Percentiles rank a stretch among this genome's conserved stretches.
Evolutionary conservation across 768 basidiomycete genomes (phyloP).

Genomic region (Kondoa subrosea): DNA sequence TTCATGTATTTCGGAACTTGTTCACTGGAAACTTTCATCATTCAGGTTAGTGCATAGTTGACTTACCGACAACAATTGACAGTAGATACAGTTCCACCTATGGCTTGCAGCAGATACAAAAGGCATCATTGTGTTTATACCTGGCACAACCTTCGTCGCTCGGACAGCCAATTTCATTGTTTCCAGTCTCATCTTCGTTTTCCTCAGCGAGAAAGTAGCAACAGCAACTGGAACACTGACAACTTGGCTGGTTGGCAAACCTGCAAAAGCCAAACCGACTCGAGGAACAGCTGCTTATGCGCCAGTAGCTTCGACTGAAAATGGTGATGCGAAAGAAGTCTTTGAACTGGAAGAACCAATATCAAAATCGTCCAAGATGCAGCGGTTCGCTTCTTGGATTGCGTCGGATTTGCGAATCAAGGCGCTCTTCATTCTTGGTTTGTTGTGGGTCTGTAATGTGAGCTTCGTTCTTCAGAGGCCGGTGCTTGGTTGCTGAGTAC

Average conservation of each 20-base stretch:
- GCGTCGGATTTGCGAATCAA: neutral
- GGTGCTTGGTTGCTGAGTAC: no score
- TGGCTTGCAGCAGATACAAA: slow-evolving; percentile 75
- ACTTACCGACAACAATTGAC: neutral
- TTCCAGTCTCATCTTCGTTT: slow-evolving; percentile 62
- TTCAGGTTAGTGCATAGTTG: slow-evolving; percentile 51
- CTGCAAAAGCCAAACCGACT: neutral
- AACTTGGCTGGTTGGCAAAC: slow-evolving; percentile 1
- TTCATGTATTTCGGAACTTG: slow-evolving; percentile 73
- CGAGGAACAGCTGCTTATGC: neutral
- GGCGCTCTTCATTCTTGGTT: neutral
- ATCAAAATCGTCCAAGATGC: neutral
- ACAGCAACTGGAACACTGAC: slow-evolving; percentile 41
- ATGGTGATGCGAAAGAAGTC: neutral
- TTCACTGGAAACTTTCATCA: slow-evolving; percentile 77
- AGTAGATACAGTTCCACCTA: slow-evolving; percentile 31
- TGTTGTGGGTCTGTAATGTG: neutral
- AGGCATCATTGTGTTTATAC: slow-evolving; percentile 27
- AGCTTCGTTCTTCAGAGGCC: no score
- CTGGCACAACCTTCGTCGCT: slow-evolving; percentile 38
- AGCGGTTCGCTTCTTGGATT: neutral
- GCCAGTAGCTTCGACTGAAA: neutral
- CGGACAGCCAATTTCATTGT: slow-evolving; percentile 61
- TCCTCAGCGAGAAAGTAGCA: slow-evolving; percentile 57
- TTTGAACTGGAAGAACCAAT: neutral